These are phyloP conservation scores for Begonia fuchsioides DNA, from an alignment of 306 rosid genomes.

Conservation along the genomic window DNA sequence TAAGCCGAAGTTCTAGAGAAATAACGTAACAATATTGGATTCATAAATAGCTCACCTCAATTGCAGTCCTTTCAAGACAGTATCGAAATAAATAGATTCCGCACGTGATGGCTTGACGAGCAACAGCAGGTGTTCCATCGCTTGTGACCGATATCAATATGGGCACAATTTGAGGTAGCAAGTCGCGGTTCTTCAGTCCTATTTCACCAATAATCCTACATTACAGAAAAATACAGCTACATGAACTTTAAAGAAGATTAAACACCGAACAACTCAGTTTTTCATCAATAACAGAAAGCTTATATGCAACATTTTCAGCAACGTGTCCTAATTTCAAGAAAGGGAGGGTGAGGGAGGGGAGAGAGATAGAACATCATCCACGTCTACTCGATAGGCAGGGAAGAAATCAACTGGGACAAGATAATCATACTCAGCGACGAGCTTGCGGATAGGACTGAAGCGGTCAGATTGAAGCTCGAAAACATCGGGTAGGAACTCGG, in stretches of 20 bases:
- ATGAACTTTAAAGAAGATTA: slow-evolving; percentile 1
- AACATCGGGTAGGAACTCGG: slow-evolving; percentile 64
- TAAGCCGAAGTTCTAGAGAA: not conserved
- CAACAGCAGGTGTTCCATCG: slow-evolving; percentile 70
- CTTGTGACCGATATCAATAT: slow-evolving; percentile 38
- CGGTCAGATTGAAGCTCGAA: slow-evolving; percentile 50
- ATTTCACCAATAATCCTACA: slow-evolving; percentile 82
- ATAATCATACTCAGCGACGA: slow-evolving; percentile 43
- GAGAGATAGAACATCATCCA: not conserved
- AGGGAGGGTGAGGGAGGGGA: no score
- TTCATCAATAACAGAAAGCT: slow-evolving; percentile 1
- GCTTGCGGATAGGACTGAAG: slow-evolving; percentile 83
- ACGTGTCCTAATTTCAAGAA: no score
- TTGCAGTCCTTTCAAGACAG: slow-evolving; percentile 43
- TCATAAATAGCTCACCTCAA: slow-evolving; percentile 46
- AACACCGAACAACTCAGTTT: not conserved
- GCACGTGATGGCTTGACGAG: slow-evolving; percentile 58
- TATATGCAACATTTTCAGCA: not conserved
- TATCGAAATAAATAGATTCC: slow-evolving; percentile 48
- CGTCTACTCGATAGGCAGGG: not conserved
- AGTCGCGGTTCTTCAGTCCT: slow-evolving; percentile 54
- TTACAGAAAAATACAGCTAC: slow-evolving; percentile 1
- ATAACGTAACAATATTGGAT: not conserved
- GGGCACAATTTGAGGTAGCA: slow-evolving; percentile 73
- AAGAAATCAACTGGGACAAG: not conserved